Conservation (phyloP, 31 red algal species). For the Endocladia muricata region DNA sequence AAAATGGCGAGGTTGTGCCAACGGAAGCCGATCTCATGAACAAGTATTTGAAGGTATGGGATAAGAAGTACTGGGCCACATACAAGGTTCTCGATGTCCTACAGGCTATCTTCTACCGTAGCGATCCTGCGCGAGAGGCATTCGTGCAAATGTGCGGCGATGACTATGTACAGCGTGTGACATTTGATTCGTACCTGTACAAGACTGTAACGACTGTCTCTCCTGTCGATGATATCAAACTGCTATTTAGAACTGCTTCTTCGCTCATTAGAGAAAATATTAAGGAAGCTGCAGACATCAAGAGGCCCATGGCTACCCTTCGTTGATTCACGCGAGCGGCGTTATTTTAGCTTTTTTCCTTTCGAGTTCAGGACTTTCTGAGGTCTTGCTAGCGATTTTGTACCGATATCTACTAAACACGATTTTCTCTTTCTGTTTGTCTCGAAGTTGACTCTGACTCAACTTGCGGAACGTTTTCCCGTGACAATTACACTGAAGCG, state of each 20-base stretch:
- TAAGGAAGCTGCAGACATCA: conserved; percentile 39
- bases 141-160: conserved; percentile 98
- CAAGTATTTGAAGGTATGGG: conserved; percentile 84
- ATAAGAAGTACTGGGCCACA: conserved; percentile 97
- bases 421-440: too few species aligned
- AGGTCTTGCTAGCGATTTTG: too few species aligned
- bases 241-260: conserved; percentile 91
- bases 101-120: conserved; percentile 93
- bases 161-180: conserved; percentile 98
- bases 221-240: conserved; percentile 96
- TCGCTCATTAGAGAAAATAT: conserved; percentile 71
- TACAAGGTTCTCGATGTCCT: conserved; percentile 97
- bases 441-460: too few species aligned
- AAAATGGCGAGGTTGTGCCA: conserved; percentile 76
- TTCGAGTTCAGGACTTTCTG: too few species aligned
- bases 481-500: too few species aligned
- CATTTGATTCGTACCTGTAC: conserved; percentile 99
- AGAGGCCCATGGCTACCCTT: conserved; percentile 51
- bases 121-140: conserved; percentile 90
- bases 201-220: conserved; percentile 90
- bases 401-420: not conserved
- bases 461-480: too few species aligned
- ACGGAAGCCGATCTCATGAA: conserved; percentile 83
- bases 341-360: too few species aligned
- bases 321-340: conserved; percentile 23